Conservation (phyloP, 2,329 filamentous ascomycete species). For the Didymella exigua region DNA sequence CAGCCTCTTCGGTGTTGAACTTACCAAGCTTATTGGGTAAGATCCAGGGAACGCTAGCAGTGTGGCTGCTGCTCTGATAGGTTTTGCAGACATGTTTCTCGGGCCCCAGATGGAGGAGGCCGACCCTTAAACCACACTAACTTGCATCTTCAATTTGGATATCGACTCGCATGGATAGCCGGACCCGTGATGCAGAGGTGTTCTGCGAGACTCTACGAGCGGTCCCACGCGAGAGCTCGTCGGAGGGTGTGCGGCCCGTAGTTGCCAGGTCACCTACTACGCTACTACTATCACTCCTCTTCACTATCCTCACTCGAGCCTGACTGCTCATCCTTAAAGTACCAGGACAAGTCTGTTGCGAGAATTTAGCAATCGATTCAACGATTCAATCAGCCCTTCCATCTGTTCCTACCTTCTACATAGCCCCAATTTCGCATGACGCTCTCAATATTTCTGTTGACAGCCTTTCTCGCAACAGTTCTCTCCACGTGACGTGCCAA, state of each 20-base stretch:
- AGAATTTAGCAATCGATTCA: background rate
- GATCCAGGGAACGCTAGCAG: constrained; percentile 48
- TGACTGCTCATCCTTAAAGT: constrained; percentile 9
- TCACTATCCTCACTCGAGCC: background rate
- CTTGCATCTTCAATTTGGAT: background rate
- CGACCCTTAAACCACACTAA: background rate
- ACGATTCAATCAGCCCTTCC: background rate
- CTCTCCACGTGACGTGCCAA: constrained; percentile 30
- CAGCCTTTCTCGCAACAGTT: constrained; percentile 30
- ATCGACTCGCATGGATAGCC: background rate
- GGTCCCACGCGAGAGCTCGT: too few relatives aligned
- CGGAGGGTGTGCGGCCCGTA: background rate
- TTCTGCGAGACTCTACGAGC: background rate
- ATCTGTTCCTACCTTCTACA: constrained; percentile 25
- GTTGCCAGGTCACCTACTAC: background rate
- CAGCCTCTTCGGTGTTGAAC: constrained; percentile 32
- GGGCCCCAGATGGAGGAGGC: constrained; percentile 27
- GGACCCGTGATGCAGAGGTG: background rate
- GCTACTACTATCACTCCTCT: background rate
- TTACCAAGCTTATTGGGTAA: constrained; percentile 49
- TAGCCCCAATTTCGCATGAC: constrained; percentile 36
- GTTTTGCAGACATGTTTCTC: constrained; percentile 34
- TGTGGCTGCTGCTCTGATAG: constrained; percentile 45
- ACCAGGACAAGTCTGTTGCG: constrained; percentile 21
- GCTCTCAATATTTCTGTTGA: constrained; percentile 28